A percentile compares a stretch with the other conserved stretches of the same genome.
Evolutionary conservation across 1,284 basidiomycete genomes (phyloP).

Genomic region (Ustilago tritici): DNA sequence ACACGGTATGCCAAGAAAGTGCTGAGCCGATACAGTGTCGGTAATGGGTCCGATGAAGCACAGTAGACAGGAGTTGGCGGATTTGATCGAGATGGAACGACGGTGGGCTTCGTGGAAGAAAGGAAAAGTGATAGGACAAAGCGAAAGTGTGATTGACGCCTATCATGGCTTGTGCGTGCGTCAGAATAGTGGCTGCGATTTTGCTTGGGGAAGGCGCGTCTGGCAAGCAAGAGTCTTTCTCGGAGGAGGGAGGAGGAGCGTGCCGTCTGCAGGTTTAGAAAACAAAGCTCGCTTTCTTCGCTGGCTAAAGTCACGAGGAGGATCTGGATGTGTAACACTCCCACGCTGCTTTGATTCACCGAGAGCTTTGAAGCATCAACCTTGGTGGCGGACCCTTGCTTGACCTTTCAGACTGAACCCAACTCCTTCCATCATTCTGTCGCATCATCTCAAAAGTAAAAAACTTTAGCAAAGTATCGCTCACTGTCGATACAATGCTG

Average conservation of each 20-base stretch:
- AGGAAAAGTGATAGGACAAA: slow-evolving; percentile 8
- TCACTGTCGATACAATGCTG: slow-evolving; percentile 1
- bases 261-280: slow-evolving; percentile 6
- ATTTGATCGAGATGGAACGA: not conserved
- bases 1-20: not conserved
- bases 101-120: slow-evolving; percentile 2
- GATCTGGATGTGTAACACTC: slow-evolving; percentile 6
- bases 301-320: not conserved
- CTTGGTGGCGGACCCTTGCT: not conserved
- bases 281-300: slow-evolving; percentile 7
- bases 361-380: not conserved
- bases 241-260: not conserved
- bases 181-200: not conserved
- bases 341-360: not conserved
- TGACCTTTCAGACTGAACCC: not conserved
- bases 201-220: not conserved
- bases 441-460: not conserved
- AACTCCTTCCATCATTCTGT: not conserved
- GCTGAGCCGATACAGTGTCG: not conserved
- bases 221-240: not conserved
- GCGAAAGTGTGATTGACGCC: slow-evolving; percentile 3
- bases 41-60: not conserved
- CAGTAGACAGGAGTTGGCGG: not conserved
- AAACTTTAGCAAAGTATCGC: not conserved
- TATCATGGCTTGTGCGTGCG: slow-evolving; percentile 21